phyloP scores from a whole-genome alignment of 148 eudicot genomes.

The Rhododendron ferrugineum region DNA sequence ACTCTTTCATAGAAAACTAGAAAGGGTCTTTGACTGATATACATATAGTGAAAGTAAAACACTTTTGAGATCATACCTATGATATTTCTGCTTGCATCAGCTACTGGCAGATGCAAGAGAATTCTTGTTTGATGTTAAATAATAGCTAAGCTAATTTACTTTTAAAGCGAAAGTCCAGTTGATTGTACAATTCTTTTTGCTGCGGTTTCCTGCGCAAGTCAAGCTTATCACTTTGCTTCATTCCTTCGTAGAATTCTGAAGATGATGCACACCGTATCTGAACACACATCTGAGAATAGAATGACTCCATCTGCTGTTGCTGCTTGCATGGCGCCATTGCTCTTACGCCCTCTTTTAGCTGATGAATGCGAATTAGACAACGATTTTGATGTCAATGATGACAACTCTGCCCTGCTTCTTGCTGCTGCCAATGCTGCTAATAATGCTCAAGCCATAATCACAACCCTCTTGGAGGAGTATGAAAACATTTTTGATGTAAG shows the following conservation, averaged over 20 bases:
- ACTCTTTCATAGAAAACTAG: too few relatives aligned
- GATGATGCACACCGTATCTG: constrained; percentile 89
- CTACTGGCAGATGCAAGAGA: too few relatives aligned
- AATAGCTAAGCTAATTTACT: too few relatives aligned
- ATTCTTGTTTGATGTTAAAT: too few relatives aligned
- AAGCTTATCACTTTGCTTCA: not conserved
- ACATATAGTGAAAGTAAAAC: too few relatives aligned
- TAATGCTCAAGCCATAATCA: constrained; percentile 83
- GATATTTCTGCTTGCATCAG: too few relatives aligned
- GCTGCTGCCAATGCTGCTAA: constrained; percentile 99
- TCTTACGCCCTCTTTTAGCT: constrained; percentile 91
- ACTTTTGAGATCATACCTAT: too few relatives aligned
- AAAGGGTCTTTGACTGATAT: too few relatives aligned
- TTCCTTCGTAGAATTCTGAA: constrained; percentile 59
- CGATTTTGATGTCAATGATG: constrained; percentile 73
- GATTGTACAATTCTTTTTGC: not conserved
- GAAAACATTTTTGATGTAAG: constrained; percentile 85
- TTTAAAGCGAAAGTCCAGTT: not conserved
- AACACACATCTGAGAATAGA: constrained; percentile 73
- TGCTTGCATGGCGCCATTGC: constrained; percentile 99
- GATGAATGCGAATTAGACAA: constrained; percentile 96
- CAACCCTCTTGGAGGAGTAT: constrained; percentile 70
- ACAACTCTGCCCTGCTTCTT: constrained; percentile 85
- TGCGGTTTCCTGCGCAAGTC: too few relatives aligned
- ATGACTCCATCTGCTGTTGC: constrained; percentile 97